Evolutionary conservation across 306 rosid genomes (phyloP).

Genomic region (Citrullus amarus): DNA sequence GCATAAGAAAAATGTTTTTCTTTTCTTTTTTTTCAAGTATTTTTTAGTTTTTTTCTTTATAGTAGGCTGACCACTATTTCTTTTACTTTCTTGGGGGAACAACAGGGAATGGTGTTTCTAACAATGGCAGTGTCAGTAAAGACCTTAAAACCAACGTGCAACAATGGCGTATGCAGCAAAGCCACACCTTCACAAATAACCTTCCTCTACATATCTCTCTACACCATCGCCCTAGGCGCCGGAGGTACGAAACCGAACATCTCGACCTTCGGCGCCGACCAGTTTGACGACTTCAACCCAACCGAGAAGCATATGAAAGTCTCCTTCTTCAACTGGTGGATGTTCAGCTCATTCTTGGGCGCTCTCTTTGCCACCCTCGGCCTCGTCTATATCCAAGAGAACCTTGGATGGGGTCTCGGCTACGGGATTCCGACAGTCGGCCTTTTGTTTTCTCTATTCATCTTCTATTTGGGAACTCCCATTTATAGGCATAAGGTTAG

Average conservation of each 20-base stretch:
- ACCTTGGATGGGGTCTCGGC: slow-evolving; percentile 64
- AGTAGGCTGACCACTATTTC: not conserved
- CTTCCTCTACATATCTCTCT: slow-evolving; percentile 44
- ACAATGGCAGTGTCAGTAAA: slow-evolving; percentile 43
- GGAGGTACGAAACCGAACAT: slow-evolving; percentile 66
- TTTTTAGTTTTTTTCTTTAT: no score
- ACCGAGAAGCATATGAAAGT: slow-evolving; percentile 39
- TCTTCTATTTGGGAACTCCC: slow-evolving; percentile 48
- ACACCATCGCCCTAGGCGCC: slow-evolving; percentile 53
- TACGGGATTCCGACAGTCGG: slow-evolving; percentile 52
- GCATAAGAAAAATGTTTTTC: no score
- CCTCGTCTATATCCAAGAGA: slow-evolving; percentile 68
- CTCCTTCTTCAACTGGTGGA: slow-evolving; percentile 84
- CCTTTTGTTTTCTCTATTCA: slow-evolving; percentile 28
- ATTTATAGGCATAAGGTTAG: slow-evolving; percentile 54
- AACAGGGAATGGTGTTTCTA: slow-evolving; percentile 50
- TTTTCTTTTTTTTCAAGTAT: no score
- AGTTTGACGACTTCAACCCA: slow-evolving; percentile 52
- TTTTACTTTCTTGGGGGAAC: not conserved
- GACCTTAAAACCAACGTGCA: slow-evolving; percentile 36
- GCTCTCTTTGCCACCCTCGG: slow-evolving; percentile 44
- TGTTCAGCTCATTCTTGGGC: slow-evolving; percentile 50
- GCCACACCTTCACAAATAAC: slow-evolving; percentile 26
- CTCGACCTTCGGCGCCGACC: slow-evolving; percentile 77
- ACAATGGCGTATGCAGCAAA: slow-evolving; percentile 38